A percentile compares a stretch with the other conserved stretches of the same genome.
Conservation (phyloP, 768 basidiomycete genomes). For the Amanita inopinata region DNA sequence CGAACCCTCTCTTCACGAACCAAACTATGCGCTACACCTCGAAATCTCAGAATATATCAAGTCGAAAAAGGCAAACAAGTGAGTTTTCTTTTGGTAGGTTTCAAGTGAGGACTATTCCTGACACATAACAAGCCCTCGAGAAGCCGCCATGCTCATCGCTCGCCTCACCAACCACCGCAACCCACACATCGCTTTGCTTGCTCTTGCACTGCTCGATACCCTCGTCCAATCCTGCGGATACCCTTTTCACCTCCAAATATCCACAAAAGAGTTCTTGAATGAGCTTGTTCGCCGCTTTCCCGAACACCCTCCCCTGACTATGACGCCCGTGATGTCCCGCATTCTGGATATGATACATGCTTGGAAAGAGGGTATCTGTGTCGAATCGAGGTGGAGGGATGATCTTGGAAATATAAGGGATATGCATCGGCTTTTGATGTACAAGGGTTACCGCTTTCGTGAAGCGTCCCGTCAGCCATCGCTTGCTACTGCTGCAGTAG, state of each 20-base stretch:
- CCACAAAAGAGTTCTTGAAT: conserved; percentile 97
- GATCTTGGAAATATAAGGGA: conserved; percentile 95
- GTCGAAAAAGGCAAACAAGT: conserved; percentile 94
- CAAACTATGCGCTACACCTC: conserved; percentile 86
- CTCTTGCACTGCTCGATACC: conserved; percentile 80
- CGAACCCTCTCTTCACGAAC: conserved; percentile 77
- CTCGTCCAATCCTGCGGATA: conserved; percentile 96
- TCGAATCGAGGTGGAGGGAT: conserved; percentile 86
- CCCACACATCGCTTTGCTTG: conserved; percentile 81
- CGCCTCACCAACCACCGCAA: conserved; percentile 87
- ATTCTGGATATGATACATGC: conserved; percentile 87
- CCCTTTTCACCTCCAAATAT: conserved; percentile 91
- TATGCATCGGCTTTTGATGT: conserved; percentile 90
- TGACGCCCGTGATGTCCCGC: conserved; percentile 88
- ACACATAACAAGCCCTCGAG: conserved; percentile 57
- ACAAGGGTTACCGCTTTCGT: conserved; percentile 85
- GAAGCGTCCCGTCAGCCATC: conserved; percentile 31
- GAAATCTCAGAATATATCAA: conserved; percentile 94
- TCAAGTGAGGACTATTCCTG: neutral
- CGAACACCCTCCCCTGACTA: conserved; percentile 92
- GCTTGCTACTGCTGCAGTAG: conserved; percentile 32
- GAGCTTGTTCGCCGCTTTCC: conserved; percentile 97
- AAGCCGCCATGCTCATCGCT: conserved; percentile 80
- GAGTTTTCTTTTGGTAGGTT: conserved; percentile 20
- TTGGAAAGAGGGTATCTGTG: conserved; percentile 93